Base-by-base conservation (phyloP, 1,139 yeast species). In the Blastobotrys elegans region DNA sequence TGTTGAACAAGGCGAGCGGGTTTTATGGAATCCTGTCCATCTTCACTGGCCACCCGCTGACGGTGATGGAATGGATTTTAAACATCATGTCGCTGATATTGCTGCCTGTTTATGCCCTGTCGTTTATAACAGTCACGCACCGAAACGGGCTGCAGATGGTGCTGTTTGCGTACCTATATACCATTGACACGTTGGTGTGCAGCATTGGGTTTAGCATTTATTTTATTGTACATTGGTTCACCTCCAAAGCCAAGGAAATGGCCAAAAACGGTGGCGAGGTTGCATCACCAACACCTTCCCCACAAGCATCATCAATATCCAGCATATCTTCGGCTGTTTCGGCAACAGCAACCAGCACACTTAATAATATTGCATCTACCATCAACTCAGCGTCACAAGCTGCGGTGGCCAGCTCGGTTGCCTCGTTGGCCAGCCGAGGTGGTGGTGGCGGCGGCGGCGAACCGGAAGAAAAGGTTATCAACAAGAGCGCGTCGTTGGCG, bases 1-100 rank as follows among this genome's bases (percentile, higher is more conserved):
- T 89, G 41, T 74, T 90, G 57, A 90, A 92, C 70, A 90, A 90
- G 65, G 88, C 92, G 53, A 82, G 95, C 49, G 97, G 97, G 8
- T 72, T 82, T 24, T 92, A 84, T 65, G 98, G 97, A 26, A 72
- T 90, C 36, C 71, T 90, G 31, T 89, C 97, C 1, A 68, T 92
- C 38, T 76, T 92, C 60, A 90, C 97, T 0, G 74, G 96, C 1
- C 96, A 89, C 60, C 95, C 94, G 2, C 74, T 90, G 50, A 82
- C 82, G 53, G 79, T 81, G 53, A 72, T 84, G 72, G 97, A 92
- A 63, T 86, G 96, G 95, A 56, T 84, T 1, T 79, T 84, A 58
- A 88, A 90, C 65, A 62, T 83, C 33, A 66, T 82, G 55, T 83
- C 95, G 3, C 70, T 87, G 16, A 49, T 76, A 3, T 71, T 80